Evolutionary conservation across 768 basidiomycete species (phyloP).

Genomic region (Tricholoma sp.): DNA sequence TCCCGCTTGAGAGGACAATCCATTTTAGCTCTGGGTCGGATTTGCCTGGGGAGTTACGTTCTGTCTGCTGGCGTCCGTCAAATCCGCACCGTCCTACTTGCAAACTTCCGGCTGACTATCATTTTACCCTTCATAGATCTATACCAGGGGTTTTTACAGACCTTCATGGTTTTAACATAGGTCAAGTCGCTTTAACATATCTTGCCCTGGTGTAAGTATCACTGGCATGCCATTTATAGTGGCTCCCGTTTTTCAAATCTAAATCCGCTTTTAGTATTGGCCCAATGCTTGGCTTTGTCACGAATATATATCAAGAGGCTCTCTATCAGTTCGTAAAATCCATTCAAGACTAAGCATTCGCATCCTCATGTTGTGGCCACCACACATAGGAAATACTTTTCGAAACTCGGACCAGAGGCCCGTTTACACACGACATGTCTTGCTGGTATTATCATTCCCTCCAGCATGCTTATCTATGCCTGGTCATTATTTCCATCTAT

Average conservation of each 20-base stretch:
- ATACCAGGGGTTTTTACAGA: slow-evolving; percentile 49
- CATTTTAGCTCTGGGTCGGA: slow-evolving; percentile 57
- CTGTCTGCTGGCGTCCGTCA: slow-evolving; percentile 52
- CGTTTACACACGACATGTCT: slow-evolving; percentile 54
- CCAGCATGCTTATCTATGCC: slow-evolving; percentile 68
- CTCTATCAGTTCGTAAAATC: slow-evolving; percentile 40
- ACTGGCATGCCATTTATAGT: background rate
- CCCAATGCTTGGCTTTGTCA: slow-evolving; percentile 41
- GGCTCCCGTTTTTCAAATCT: slow-evolving; percentile 3
- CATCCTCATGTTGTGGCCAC: too few relatives aligned
- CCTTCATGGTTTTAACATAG: slow-evolving; percentile 56
- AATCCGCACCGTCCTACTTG: background rate
- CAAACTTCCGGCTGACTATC: background rate
- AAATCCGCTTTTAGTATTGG: slow-evolving; percentile 41
- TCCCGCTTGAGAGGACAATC: background rate
- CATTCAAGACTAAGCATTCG: background rate
- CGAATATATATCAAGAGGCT: slow-evolving; percentile 43
- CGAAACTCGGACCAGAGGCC: slow-evolving; percentile 46
- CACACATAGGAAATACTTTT: slow-evolving; percentile 28
- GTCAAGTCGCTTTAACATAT: slow-evolving; percentile 57
- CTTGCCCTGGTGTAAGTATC: slow-evolving; percentile 45
- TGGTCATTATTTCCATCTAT: slow-evolving; percentile 55
- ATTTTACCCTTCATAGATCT: slow-evolving; percentile 34
- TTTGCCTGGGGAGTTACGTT: slow-evolving; percentile 76
- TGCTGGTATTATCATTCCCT: slow-evolving; percentile 48